Evolutionary conservation across 495 filamentous ascomycete species (phyloP).

Genomic region (Annulohypoxylon moriforme): DNA sequence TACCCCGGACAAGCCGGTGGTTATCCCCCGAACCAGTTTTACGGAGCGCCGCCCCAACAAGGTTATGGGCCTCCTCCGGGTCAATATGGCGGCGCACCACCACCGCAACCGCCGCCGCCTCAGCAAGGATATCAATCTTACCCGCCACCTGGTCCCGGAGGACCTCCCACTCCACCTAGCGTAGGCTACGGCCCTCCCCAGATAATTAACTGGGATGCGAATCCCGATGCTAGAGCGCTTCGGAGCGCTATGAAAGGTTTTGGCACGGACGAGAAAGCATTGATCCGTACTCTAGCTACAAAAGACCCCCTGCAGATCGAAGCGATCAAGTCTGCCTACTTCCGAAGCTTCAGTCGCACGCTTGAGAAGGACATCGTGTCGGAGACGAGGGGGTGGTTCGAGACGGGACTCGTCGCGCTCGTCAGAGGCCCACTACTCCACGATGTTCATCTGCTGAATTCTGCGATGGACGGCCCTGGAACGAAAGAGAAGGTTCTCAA

Average conservation of each 20-base stretch:
- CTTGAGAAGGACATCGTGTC: conserved; percentile 79
- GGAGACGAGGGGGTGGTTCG: conserved; percentile 80
- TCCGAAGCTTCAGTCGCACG: conserved; percentile 68
- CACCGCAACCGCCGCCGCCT: conserved; percentile 43
- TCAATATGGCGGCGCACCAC: conserved; percentile 58
- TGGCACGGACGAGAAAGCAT: conserved; percentile 82
- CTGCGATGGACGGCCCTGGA: conserved; percentile 79
- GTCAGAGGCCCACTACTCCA: conserved; percentile 79
- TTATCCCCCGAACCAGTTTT: conserved; percentile 44
- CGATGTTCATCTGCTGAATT: conserved; percentile 72
- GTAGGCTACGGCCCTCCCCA: conserved; percentile 71
- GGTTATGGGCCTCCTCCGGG: conserved; percentile 53
- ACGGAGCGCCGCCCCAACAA: conserved; percentile 47
- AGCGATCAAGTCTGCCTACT: conserved; percentile 73
- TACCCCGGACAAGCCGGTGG: conserved; percentile 40
- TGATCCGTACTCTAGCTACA: conserved; percentile 72
- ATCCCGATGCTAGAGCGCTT: conserved; percentile 72
- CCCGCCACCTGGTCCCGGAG: conserved; percentile 36
- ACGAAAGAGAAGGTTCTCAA: conserved; percentile 89
- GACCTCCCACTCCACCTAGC: conserved; percentile 66
- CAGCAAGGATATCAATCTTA: conserved; percentile 41
- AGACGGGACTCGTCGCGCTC: conserved; percentile 74
- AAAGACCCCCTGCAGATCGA: conserved; percentile 80
- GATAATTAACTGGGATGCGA: conserved; percentile 71
- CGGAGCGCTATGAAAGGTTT: conserved; percentile 91